A percentile compares a stretch with the other conserved stretches of the same genome.
These are phyloP conservation scores for Penicillium sp. DNA, from an alignment of 2,329 filamentous ascomycete genomes.

Conservation along the genomic window DNA sequence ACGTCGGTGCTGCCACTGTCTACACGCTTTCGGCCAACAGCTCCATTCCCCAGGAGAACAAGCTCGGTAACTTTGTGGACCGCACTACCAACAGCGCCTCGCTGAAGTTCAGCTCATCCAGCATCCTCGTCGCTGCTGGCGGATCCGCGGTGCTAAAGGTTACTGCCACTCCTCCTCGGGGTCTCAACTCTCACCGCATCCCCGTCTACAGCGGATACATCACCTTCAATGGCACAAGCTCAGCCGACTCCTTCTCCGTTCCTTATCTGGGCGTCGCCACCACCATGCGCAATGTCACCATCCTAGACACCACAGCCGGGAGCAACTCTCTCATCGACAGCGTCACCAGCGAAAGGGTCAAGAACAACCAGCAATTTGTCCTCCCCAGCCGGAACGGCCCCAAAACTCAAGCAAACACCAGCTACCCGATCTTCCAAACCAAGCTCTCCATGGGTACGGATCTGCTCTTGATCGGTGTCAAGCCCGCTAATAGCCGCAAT, in stretches of 20 bases:
- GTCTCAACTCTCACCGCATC: background rate
- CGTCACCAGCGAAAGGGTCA: background rate
- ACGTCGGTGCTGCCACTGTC: background rate
- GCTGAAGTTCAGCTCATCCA: background rate
- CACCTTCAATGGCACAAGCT: constrained; percentile 20
- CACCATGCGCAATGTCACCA: constrained; percentile 19
- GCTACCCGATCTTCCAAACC: constrained; percentile 15
- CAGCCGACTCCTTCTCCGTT: constrained; percentile 27
- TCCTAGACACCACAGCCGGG: constrained; percentile 11
- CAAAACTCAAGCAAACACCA: constrained; percentile 8
- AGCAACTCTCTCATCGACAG: background rate
- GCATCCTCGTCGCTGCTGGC: background rate
- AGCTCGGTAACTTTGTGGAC: background rate
- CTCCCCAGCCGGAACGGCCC: background rate
- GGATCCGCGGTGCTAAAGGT: background rate
- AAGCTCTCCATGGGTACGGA: constrained; percentile 18
- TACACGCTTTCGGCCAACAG: background rate
- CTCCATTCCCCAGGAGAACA: background rate
- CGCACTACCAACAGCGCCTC: background rate
- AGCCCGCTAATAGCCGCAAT: constrained; percentile 6
- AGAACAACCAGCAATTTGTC: background rate
- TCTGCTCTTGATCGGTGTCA: constrained; percentile 11
- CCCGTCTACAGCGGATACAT: background rate
- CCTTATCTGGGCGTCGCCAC: constrained; percentile 36
- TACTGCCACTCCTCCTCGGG: background rate